Evolutionary conservation across 441 rosid genomes (phyloP).

Genomic region (Bocquillonia castaneifolia): DNA sequence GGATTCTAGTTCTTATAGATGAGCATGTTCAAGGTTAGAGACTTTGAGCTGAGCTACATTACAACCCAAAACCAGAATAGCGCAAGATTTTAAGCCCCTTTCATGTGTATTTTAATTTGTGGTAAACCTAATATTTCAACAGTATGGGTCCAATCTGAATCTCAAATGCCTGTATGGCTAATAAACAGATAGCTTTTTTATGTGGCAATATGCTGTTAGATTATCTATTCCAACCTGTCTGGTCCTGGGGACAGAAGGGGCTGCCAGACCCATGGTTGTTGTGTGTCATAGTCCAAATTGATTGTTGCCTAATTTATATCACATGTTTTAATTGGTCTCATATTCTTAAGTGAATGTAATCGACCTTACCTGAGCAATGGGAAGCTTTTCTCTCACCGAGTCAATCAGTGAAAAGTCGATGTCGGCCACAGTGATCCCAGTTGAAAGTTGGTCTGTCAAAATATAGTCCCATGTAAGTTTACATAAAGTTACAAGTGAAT

Average conservation of each 20-base stretch:
- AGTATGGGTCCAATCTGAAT: background rate
- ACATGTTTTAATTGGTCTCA: constrained; percentile 5
- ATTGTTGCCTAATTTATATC: background rate
- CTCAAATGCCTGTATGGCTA: background rate
- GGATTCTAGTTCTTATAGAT: background rate
- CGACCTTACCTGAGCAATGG: constrained; percentile 61
- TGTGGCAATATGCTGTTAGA: background rate
- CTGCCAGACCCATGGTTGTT: background rate
- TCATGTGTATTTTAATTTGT: no score
- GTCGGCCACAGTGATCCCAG: constrained; percentile 81
- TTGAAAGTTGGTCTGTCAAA: constrained; percentile 60
- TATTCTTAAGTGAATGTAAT: background rate
- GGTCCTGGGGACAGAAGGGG: background rate
- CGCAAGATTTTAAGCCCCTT: background rate
- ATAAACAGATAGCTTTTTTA: no score
- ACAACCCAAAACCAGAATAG: background rate
- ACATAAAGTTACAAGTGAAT: background rate
- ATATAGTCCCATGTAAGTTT: constrained; percentile 3
- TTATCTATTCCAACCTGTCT: background rate
- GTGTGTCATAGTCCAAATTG: background rate
- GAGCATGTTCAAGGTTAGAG: background rate
- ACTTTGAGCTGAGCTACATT: background rate
- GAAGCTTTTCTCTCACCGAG: constrained; percentile 78
- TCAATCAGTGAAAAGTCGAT: constrained; percentile 70
- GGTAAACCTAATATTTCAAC: no score